Evolutionary conservation across 139 green algal species (phyloP).

Genomic region (Volvox reticuliferus): DNA sequence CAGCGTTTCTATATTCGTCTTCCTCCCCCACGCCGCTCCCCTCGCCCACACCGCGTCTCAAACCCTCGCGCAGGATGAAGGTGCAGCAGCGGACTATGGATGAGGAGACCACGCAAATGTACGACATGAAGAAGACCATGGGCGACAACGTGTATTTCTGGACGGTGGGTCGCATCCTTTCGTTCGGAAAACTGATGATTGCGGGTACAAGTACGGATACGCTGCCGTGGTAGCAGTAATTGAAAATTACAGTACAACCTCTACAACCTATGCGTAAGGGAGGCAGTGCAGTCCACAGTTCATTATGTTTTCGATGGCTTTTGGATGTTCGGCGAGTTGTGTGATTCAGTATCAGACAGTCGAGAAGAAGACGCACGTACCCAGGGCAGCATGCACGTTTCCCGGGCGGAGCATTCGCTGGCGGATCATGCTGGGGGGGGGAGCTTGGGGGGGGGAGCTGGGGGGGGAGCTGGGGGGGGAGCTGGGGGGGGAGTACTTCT

Average conservation of each 20-base stretch:
- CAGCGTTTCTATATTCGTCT: too few species aligned
- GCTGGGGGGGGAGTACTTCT: too few species aligned
- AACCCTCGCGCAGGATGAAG: background rate
- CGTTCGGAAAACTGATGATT: background rate
- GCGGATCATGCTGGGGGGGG: too few species aligned
- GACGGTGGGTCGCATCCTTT: background rate
- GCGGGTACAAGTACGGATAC: background rate
- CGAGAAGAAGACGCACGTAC: too few species aligned
- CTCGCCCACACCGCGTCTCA: background rate
- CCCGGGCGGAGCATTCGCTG: too few species aligned
- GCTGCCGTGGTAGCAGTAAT: background rate
- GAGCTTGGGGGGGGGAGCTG: too few species aligned
- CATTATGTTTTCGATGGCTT: background rate
- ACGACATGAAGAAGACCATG: conserved; percentile 47
- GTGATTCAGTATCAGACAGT: too few species aligned
- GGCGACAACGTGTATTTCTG: conserved; percentile 32
- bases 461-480: too few species aligned
- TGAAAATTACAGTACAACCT: background rate
- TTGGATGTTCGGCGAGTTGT: background rate
- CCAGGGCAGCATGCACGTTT: too few species aligned
- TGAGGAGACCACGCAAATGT: conserved; percentile 11
- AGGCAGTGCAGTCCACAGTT: background rate
- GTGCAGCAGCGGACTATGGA: background rate
- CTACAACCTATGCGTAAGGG: too few species aligned
- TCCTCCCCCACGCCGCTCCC: too few species aligned